Conservation (phyloP, 2,329 filamentous ascomycete species). For the Curvularia lunata region DNA sequence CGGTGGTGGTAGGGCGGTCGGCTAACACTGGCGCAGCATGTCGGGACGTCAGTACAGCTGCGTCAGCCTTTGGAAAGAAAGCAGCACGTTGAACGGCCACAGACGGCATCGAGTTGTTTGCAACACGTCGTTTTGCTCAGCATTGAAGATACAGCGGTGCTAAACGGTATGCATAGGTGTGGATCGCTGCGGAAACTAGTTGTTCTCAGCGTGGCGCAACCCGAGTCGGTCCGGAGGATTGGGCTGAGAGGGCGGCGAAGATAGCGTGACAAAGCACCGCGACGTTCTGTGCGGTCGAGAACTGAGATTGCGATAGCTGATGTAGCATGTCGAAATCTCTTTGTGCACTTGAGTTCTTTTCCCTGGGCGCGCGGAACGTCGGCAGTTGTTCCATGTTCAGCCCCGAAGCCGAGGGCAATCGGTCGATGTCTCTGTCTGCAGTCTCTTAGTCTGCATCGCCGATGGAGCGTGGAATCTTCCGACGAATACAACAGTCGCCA, state of each 20-base stretch:
- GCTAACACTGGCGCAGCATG: slow-evolving; percentile 22
- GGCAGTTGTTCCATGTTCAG: slow-evolving; percentile 6
- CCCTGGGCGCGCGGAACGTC: background rate
- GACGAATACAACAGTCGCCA: background rate
- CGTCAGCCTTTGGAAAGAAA: slow-evolving; percentile 41
- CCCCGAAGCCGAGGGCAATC: slow-evolving; percentile 8
- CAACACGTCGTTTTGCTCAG: background rate
- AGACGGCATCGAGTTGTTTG: slow-evolving; percentile 19
- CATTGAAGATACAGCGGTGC: slow-evolving; percentile 9
- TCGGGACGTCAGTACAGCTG: slow-evolving; percentile 30
- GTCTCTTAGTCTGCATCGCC: background rate
- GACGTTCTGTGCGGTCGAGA: background rate
- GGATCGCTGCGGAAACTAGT: slow-evolving; percentile 5
- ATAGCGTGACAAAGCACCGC: background rate
- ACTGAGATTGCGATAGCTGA: background rate
- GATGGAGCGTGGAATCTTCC: background rate
- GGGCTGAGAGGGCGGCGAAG: background rate
- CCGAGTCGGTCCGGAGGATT: slow-evolving; percentile 4
- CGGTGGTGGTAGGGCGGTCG: slow-evolving; percentile 28
- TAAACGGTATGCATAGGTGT: slow-evolving; percentile 1
- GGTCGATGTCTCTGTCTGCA: slow-evolving; percentile 4
- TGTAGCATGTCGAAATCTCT: background rate
- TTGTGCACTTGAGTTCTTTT: background rate
- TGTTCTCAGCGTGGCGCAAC: slow-evolving; percentile 9
- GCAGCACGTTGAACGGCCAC: slow-evolving; percentile 16